Base-by-base conservation (phyloP, 106 monocot genomes). In the Dioscorea alata region DNA sequence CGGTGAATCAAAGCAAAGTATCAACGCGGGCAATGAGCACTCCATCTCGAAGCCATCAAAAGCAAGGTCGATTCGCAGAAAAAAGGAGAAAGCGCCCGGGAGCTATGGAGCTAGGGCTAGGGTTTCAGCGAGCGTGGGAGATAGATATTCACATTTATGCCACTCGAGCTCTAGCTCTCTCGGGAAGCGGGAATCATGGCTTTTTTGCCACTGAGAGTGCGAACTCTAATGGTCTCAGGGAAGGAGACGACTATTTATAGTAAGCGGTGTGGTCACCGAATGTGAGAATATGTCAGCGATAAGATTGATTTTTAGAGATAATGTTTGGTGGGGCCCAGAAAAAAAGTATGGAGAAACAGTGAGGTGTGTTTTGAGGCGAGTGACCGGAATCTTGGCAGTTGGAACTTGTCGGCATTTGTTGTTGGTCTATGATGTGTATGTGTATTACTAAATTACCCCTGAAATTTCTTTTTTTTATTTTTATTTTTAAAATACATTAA, bases 191-290 rank as follows among this genome's bases (percentile, higher is more conserved):
- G 72, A 83, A 64, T 83, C 68, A 78, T 79, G 66, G 28, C 53
- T 68, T 48, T 72, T 68, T 48, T 72, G 79, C 83, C 83, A 83
- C 79, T 79, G 75, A 49, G 57, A 50, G 49, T 23, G 22, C 4
- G 18, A 33, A 16, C 49, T 3, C 7, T 22, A 51, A 42, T 5
- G 20, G 10, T 22, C 28, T 6, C 60, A 23, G 50, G 34, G 7
- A 28, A 65, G 54, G 59, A 49, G 49, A 49, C 24, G 14, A 59
- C 66, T 60, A 72, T 78, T 66, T 71, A 78, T 60, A 59, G 52
- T 0, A 49, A 2, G 56, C 17, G 71, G 71, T 71, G 53, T 8
- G 28, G 50, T 78, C 35, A 71, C 60, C 18, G 60, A 31, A 71
- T 20, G 63, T 13, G 8, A 17, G 61, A 35, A 23, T 13, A 10